Percentiles rank a stretch among this genome's conserved stretches.
Evolutionary conservation across 2,329 filamentous ascomycete genomes (phyloP).

Genomic region (Plenodomus lindquistii): DNA sequence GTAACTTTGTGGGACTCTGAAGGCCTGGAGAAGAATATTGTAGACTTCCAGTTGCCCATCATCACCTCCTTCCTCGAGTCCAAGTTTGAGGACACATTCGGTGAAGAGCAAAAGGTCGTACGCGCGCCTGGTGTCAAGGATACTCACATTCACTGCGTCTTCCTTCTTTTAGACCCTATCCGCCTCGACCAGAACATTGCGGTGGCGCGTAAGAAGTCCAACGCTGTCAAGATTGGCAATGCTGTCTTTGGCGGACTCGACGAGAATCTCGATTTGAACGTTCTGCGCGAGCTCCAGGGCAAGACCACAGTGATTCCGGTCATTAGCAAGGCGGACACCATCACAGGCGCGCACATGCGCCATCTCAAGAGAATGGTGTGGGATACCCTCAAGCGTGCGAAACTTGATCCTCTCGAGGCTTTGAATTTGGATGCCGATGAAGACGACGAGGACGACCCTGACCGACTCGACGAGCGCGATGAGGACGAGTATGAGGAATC

Average conservation of each 20-base stretch:
- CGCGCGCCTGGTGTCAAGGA: conserved; percentile 91
- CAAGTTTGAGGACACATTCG: conserved; percentile 98
- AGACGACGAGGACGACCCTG: conserved; percentile 60
- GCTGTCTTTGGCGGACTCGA: conserved; percentile 72
- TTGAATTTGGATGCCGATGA: conserved; percentile 80
- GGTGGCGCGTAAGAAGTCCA: conserved; percentile 64
- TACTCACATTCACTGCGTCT: conserved; percentile 95
- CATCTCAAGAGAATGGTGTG: conserved; percentile 90
- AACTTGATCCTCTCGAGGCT: conserved; percentile 84
- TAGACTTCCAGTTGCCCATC: conserved; percentile 90
- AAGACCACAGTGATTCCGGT: conserved; percentile 96
- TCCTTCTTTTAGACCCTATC: conserved; percentile 85
- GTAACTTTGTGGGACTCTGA: conserved; percentile 96
- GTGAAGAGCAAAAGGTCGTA: conserved; percentile 96
- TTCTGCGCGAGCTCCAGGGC: conserved; percentile 82
- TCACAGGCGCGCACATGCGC: conserved; percentile 93
- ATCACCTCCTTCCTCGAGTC: conserved; percentile 92
- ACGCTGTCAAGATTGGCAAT: conserved; percentile 50
- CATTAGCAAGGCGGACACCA: conserved; percentile 94
- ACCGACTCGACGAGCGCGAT: conserved; percentile 55
- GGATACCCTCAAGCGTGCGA: conserved; percentile 81
- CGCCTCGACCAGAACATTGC: conserved; percentile 80
- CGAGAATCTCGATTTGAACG: conserved; percentile 86
- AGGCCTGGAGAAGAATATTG: conserved; percentile 90
- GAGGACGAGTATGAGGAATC: conserved; percentile 51